Base-by-base conservation (phyloP, 2,329 filamentous ascomycete species). In the Fusarium sp. region DNA sequence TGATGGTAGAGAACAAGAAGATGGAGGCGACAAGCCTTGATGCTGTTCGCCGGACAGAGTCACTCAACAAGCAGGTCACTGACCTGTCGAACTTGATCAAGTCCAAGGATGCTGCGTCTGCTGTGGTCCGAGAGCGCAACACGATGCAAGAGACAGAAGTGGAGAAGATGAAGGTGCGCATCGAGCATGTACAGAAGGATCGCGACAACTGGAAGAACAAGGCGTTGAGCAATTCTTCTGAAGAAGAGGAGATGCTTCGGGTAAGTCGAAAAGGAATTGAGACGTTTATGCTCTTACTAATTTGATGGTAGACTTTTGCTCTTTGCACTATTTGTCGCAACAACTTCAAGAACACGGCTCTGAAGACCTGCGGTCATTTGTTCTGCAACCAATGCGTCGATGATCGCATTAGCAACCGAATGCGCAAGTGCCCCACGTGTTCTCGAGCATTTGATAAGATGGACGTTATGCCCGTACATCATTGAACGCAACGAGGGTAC, bases 401-500 rank as follows among this genome's bases (percentile, higher is more conserved):
- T 69, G 92, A 97, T 75, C 91, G 96, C 59, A 90, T 98, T 66
- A 90, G 89, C 45, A 97, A 96, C 76, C 92, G 96, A 36, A 95
- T 95, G 82, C 89, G 96, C 72, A 98, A 98, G 80, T 99, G 96
- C 76, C 96, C 96, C 4, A 95, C 93, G 73, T 99, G 97, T 84
- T 94, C 92, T 75, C 92, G 92, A 80, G 90, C 93, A 6, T 99
- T 99, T 78, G 95, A 97, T 75, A 92, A 90, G 78, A 92, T 92
- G 80, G 96, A 99, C 78, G 90, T 94, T 66, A 97, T 98, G 93
- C 82, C 87, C 22, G 88, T 90, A 50, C 89, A 92, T 77, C 80
- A 82, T 66, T 83, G 72, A 74, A 46, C 33, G 38, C 38, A 49
- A 33, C 20, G 28, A 50, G 28, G 24, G 11, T 38, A 31, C 34